Evolutionary conservation across 2,329 filamentous ascomycete genomes (phyloP).

Genomic region (Colletotrichum sp.): DNA sequence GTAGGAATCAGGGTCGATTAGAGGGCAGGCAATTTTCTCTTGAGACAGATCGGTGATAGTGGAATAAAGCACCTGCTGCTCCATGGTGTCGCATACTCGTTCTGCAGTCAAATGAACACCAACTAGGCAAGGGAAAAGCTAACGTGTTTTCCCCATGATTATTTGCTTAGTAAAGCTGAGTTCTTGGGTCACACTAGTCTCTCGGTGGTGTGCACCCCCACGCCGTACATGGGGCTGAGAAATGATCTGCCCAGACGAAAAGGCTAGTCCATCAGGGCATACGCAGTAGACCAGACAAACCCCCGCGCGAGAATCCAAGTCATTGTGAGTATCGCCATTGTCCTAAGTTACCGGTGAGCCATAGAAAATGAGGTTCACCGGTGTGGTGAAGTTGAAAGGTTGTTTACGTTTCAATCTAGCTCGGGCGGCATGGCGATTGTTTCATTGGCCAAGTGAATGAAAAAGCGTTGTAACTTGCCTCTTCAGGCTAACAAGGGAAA

Average conservation of each 20-base stretch:
- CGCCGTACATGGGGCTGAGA: neutral
- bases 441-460: neutral
- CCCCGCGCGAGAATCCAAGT: accelerated
- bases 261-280: neutral
- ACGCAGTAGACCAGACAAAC: neutral
- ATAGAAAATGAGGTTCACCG: neutral
- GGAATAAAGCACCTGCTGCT: neutral
- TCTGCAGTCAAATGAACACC: neutral
- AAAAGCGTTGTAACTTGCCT: neutral
- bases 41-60: neutral
- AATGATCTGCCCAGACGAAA: neutral
- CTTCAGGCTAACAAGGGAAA: neutral
- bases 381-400: neutral
- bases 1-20: accelerated
- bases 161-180: accelerated
- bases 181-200: neutral
- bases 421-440: neutral
- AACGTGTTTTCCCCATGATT: accelerated
- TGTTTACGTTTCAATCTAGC: neutral
- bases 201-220: neutral
- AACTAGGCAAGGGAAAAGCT: neutral
- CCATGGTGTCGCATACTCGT: neutral
- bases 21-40: neutral
- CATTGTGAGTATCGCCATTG: neutral
- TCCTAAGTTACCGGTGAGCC: neutral